phyloP scores from a whole-genome alignment of 1,284 basidiomycete genomes.

The Bjerkandera adusta region DNA sequence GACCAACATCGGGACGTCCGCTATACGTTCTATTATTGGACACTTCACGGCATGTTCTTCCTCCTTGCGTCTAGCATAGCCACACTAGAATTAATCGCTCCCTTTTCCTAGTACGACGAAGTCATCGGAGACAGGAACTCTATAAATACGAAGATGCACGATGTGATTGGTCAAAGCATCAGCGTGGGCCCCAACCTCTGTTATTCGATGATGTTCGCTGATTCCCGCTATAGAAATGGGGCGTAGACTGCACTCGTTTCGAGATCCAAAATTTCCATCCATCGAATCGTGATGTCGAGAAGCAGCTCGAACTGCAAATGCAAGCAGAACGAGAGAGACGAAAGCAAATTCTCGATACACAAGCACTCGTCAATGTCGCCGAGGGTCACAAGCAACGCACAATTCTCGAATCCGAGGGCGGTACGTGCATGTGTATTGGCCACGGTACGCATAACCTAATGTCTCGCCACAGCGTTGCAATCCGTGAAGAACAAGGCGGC shows the following conservation, averaged over 20 bases:
- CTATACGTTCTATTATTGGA: conserved; percentile 48
- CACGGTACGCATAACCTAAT: no score
- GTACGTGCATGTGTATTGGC: conserved; percentile 8
- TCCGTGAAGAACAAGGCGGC: conserved; percentile 24
- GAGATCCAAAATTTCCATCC: conserved; percentile 54
- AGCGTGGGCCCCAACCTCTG: conserved; percentile 26
- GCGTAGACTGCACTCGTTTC: conserved; percentile 52
- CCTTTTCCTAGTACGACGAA: conserved; percentile 28
- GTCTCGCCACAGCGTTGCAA: conserved; percentile 16
- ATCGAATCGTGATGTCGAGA: conserved; percentile 49
- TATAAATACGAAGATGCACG: conserved; percentile 45
- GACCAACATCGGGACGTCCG: conserved; percentile 47
- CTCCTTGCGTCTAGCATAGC: conserved; percentile 20
- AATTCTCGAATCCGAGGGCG: conserved; percentile 47
- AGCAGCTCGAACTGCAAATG: conserved; percentile 55
- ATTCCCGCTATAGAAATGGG: conserved; percentile 41
- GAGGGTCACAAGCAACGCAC: conserved; percentile 52
- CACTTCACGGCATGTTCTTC: conserved; percentile 44
- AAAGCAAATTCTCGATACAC: conserved; percentile 54
- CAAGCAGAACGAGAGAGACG: conserved; percentile 52
- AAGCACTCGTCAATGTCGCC: conserved; percentile 53
- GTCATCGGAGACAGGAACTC: conserved; percentile 51
- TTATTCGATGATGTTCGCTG: not conserved
- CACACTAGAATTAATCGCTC: no score
- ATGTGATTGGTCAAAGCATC: conserved; percentile 46